These are phyloP conservation scores for Clausena lansium DNA, from an alignment of 345 rosid genomes.

Conservation along the genomic window DNA sequence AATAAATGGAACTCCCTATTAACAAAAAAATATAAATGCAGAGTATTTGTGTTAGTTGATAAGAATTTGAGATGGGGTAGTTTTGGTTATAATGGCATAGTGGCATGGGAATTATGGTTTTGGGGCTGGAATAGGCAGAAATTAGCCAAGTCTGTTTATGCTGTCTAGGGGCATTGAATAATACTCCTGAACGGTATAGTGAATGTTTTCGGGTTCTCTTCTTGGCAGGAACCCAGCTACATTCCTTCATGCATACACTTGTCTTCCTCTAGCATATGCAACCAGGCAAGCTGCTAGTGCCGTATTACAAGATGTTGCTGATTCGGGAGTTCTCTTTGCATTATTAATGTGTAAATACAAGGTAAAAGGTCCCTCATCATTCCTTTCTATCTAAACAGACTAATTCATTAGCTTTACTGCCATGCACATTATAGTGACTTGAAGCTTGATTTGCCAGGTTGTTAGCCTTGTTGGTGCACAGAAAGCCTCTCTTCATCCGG, in stretches of 20 bases:
- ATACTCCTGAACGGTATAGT: neutral
- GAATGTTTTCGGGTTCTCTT: neutral
- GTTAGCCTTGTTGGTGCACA: slow-evolving; percentile 96
- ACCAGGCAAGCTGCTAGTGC: slow-evolving; percentile 87
- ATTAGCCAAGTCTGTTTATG: neutral
- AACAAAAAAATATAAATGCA: neutral
- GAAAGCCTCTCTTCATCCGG: slow-evolving; percentile 96
- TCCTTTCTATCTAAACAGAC: neutral
- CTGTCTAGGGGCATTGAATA: neutral
- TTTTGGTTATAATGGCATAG: neutral
- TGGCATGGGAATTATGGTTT: neutral
- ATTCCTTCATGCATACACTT: slow-evolving; percentile 94
- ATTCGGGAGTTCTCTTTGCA: slow-evolving; percentile 84
- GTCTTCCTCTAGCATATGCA: slow-evolving; percentile 84
- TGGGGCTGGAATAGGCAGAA: neutral
- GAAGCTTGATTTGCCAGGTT: slow-evolving; percentile 58
- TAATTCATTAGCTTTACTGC: neutral
- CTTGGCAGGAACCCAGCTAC: slow-evolving; percentile 81
- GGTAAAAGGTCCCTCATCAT: slow-evolving; percentile 31
- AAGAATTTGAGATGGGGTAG: neutral
- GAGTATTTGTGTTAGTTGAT: neutral
- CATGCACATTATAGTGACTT: slow-evolving; percentile 14
- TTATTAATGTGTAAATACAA: slow-evolving; percentile 83
- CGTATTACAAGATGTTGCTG: slow-evolving; percentile 88
- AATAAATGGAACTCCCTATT: neutral